A percentile compares a stretch with the other conserved stretches of the same genome.
Evolutionary conservation across 208 protist species (phyloP).

Genomic region (Acanthamoeba royreba): DNA sequence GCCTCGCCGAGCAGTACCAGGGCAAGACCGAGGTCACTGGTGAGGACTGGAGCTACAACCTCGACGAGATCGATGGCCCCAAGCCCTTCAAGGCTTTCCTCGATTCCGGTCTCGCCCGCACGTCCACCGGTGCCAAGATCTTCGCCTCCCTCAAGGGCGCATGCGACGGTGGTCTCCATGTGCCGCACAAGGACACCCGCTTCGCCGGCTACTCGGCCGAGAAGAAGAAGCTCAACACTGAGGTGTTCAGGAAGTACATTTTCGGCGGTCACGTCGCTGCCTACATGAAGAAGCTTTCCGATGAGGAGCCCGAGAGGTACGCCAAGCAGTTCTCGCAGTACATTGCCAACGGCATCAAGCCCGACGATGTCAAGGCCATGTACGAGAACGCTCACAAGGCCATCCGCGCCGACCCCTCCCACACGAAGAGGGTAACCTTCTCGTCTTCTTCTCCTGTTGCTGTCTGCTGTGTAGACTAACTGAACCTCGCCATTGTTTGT

Average conservation of each 20-base stretch:
- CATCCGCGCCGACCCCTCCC: conserved; percentile 90
- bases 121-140: conserved; percentile 94
- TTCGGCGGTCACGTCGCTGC: conserved; percentile 96
- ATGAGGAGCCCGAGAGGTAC: conserved; percentile 92
- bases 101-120: conserved; percentile 95
- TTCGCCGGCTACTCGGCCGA: conserved; percentile 95
- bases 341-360: conserved; percentile 89
- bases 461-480: neutral
- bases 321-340: conserved; percentile 93
- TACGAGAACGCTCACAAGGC: conserved; percentile 91
- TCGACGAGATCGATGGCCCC: conserved; percentile 81
- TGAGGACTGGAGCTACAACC: conserved; percentile 84
- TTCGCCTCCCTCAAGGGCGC: conserved; percentile 93
- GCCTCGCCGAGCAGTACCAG: conserved; percentile 91
- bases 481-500: too few relatives aligned
- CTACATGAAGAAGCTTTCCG: conserved; percentile 96
- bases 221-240: conserved; percentile 86
- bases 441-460: neutral
- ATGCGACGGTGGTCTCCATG: conserved; percentile 95
- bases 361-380: conserved; percentile 91
- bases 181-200: conserved; percentile 95
- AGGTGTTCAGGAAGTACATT: conserved; percentile 93
- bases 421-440: conserved; percentile 38
- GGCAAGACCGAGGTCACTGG: conserved; percentile 86
- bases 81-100: conserved; percentile 96